Percentiles rank a stretch among this genome's conserved stretches.
These are phyloP conservation scores for Suhomyces sp. DNA, from an alignment of 805 yeast species.

Conservation along the genomic window DNA sequence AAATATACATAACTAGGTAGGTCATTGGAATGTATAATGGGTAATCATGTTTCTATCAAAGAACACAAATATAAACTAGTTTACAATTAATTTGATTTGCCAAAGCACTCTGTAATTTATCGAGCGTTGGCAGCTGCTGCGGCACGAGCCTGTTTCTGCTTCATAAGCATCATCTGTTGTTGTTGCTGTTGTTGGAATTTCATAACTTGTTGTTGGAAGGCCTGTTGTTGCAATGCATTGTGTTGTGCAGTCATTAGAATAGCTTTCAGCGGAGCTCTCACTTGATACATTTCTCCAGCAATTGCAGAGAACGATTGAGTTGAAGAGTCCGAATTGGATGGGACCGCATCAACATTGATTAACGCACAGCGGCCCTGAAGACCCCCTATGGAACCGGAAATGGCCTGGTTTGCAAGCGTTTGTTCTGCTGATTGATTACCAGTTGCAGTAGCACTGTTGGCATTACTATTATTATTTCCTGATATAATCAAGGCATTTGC, in stretches of 20 bases:
- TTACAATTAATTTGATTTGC: not conserved
- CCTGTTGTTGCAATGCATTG: conserved; percentile 42
- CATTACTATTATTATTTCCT: conserved; percentile 42
- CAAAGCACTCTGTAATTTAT: conserved; percentile 5
- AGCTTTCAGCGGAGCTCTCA: conserved; percentile 47
- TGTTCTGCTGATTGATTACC: conserved; percentile 28
- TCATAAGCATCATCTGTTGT: conserved; percentile 29
- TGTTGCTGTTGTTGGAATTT: conserved; percentile 40
- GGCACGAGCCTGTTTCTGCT: conserved; percentile 27
- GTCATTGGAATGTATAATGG: no score
- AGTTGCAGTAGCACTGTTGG: conserved; percentile 4
- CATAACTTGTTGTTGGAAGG: conserved; percentile 44
- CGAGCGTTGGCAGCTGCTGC: conserved; percentile 6
- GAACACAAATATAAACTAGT: not conserved
- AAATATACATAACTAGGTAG: no score
- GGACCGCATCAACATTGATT: conserved; percentile 57
- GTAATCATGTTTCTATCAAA: not conserved
- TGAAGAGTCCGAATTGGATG: conserved; percentile 19
- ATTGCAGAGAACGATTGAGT: conserved; percentile 53
- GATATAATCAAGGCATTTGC: conserved; percentile 79
- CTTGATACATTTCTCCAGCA: conserved; percentile 55
- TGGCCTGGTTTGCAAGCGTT: conserved; percentile 47
- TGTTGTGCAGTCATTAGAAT: conserved; percentile 42
- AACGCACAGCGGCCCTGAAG: conserved; percentile 78
- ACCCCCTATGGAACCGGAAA: conserved; percentile 61